Conservation (phyloP, 805 yeast species). For the Candida silvicultrix region DNA sequence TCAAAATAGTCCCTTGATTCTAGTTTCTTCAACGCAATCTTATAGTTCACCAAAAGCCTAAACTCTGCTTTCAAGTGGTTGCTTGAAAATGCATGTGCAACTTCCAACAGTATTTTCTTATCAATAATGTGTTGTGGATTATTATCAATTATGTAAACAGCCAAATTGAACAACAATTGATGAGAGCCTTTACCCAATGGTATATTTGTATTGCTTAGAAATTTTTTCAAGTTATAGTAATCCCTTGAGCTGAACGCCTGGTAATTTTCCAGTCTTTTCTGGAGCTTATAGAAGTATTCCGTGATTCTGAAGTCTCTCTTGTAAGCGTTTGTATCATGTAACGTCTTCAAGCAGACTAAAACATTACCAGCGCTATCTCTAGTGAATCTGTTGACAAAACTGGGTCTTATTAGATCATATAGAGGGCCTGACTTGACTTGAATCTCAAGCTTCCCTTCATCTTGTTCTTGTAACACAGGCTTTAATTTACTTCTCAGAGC, state of each 20-base stretch:
- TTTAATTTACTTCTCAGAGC: not conserved
- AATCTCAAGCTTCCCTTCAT: not conserved
- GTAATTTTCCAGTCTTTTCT: not conserved
- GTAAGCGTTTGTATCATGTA: not conserved
- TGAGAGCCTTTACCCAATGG: not conserved
- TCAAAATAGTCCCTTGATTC: not conserved
- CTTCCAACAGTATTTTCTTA: not conserved
- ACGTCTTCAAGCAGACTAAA: not conserved
- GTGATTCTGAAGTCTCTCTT: not conserved
- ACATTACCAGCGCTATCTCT: not conserved
- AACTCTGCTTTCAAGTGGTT: not conserved
- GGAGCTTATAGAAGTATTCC: not conserved
- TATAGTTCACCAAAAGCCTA: constrained; percentile 4
- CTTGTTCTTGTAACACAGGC: not conserved
- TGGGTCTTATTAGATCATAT: not conserved
- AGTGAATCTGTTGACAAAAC: not conserved
- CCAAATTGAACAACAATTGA: not conserved
- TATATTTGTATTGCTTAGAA: not conserved
- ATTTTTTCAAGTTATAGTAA: too few species aligned
- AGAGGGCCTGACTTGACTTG: not conserved
- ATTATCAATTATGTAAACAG: not conserved
- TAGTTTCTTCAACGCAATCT: constrained; percentile 1
- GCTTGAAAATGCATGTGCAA: not conserved
- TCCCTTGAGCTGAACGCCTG: not conserved
- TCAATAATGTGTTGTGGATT: not conserved